phyloP scores from a whole-genome alignment of 768 basidiomycete species.

The Rossbeevera mucosa region DNA sequence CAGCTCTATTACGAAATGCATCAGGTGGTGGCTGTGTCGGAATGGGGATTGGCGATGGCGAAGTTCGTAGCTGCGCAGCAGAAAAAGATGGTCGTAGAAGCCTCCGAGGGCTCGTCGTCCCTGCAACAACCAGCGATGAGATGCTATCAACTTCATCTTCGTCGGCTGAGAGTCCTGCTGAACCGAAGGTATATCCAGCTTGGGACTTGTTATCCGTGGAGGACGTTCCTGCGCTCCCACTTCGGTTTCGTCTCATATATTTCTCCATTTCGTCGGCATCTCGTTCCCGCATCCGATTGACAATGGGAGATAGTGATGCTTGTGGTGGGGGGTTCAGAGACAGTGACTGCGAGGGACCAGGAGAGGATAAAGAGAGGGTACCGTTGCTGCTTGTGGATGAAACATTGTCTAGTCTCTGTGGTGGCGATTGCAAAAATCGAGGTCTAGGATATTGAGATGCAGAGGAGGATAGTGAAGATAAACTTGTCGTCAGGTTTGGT shows the following conservation, averaged over 20 bases:
- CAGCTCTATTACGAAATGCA: constrained; percentile 51
- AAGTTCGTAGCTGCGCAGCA: constrained; percentile 67
- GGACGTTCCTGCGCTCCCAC: constrained; percentile 70
- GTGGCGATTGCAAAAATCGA: constrained; percentile 40
- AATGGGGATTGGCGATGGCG: constrained; percentile 35
- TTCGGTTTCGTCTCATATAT: constrained; percentile 76
- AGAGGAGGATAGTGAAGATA: constrained; percentile 61
- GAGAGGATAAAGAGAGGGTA: constrained; percentile 36
- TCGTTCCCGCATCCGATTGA: constrained; percentile 73
- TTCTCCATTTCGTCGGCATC: constrained; percentile 89
- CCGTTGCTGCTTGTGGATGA: constrained; percentile 35
- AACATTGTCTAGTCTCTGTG: constrained; percentile 31
- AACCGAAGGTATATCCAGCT: constrained; percentile 43
- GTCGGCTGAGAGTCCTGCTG: constrained; percentile 48
- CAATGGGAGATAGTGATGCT: constrained; percentile 67
- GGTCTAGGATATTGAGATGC: constrained; percentile 48
- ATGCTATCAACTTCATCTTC: constrained; percentile 52
- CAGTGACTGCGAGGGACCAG: constrained; percentile 34
- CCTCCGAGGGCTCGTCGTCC: constrained; percentile 56
- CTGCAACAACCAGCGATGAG: constrained; percentile 42
- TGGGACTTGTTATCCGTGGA: constrained; percentile 70
- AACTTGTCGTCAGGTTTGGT: constrained; percentile 38
- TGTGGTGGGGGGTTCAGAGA: constrained; percentile 35
- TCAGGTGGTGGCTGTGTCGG: constrained; percentile 39
- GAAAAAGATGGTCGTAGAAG: constrained; percentile 68